phyloP scores from a whole-genome alignment of 768 basidiomycete genomes.

The Panaeolus papilionaceus region DNA sequence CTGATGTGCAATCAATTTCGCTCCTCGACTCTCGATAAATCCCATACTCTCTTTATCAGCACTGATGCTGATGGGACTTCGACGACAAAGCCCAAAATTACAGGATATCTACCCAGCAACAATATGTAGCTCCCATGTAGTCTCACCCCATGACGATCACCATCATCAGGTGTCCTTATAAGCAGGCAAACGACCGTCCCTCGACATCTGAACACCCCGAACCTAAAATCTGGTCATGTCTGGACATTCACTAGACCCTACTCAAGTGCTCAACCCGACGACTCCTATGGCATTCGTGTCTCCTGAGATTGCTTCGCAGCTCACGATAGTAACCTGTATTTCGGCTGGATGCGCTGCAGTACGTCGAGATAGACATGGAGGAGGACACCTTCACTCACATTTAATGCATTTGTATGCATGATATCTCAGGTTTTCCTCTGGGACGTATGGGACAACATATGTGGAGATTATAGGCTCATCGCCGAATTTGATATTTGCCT shows the following conservation, averaged over 20 bases:
- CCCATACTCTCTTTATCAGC: too few species aligned
- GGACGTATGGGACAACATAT: conserved; percentile 24
- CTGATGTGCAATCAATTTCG: too few species aligned
- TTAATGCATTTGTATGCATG: not conserved
- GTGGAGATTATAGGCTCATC: conserved; percentile 21
- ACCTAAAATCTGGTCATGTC: not conserved
- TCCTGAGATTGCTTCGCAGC: conserved; percentile 15
- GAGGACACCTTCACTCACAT: too few species aligned
- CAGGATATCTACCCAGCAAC: too few species aligned
- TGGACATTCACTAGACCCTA: not conserved
- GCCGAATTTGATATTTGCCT: conserved; percentile 17
- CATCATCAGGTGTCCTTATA: not conserved
- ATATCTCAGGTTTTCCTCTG: conserved; percentile 23
- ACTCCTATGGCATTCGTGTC: conserved; percentile 18
- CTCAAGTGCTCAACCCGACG: conserved; percentile 19
- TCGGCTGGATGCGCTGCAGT: not conserved
- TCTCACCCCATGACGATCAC: not conserved
- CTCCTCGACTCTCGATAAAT: too few species aligned
- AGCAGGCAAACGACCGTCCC: not conserved
- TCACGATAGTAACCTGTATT: not conserved
- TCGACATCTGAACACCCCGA: not conserved
- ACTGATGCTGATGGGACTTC: too few species aligned
- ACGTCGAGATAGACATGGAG: not conserved
- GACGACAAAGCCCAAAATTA: too few species aligned
- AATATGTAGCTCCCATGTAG: too few species aligned